Base-by-base conservation (phyloP, 1,139 yeast genomes). In the Pichia sp. region DNA sequence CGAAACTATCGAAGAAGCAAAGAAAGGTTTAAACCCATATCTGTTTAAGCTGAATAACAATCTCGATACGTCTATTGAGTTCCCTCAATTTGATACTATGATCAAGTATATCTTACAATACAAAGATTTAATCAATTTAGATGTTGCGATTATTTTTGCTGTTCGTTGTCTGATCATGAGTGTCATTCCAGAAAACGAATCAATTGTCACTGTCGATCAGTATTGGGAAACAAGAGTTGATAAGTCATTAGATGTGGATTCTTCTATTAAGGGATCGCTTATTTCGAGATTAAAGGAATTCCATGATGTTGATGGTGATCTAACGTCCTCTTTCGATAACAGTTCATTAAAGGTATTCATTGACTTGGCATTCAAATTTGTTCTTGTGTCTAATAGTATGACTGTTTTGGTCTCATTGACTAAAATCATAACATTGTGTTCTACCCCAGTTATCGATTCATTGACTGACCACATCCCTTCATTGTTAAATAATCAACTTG, bases 1-100 rank as follows among this genome's bases (percentile, higher is more conserved):
- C 1, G 96, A 89, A 55, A 59, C 64, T 1, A 70, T 83, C 14
- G 96, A 90, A 58, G 97, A 90, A 63, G 85, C 96, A 0, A 66
- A 66, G n/a, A 79, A 79, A 51, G 98, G 98, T 0, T 70, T 93
- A 27, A 83, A 88, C 60, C 97, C 97, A 0, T 79, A 86, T 59
- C 77, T 84, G 80, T 82, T 77, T 59, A 70, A 68, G 65, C 61
- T 15, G 58, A 67, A 4, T 60, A 63, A 10, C 15, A 34, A 40
- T 19, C 11, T 30, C 10, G 59, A 67, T 7, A 58, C 57, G 5
- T 58, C 56, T 2, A 66, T 73, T 1, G 49, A 55, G 33, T 69
- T 70, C 38, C 71, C 72, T n/a, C 43, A 47, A 3, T 62, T 67
- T 42, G 46, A 48, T 18, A 53, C 53, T 1, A 52, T 68, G 55